Evolutionary conservation across 2,329 filamentous ascomycete species (phyloP).

Genomic region (Claviceps africana): DNA sequence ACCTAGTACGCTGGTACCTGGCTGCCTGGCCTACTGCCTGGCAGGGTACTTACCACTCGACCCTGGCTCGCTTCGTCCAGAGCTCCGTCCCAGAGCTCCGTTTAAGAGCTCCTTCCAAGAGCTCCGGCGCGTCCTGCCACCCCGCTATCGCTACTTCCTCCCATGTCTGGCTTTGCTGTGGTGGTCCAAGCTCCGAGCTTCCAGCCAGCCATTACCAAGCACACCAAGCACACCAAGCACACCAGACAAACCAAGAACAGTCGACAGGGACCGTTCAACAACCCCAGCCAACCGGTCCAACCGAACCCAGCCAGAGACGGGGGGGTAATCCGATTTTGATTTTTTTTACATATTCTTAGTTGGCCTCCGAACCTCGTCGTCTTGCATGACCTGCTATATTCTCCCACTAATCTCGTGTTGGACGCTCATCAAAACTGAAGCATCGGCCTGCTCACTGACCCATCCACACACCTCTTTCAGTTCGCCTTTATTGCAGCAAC

Average conservation of each 20-base stretch:
- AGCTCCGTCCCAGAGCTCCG: slow-evolving; percentile 2
- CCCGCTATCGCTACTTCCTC: background rate
- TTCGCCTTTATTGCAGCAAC: background rate
- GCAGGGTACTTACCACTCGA: background rate
- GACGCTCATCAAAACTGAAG: background rate
- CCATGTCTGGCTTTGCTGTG: background rate
- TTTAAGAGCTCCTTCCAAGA: background rate
- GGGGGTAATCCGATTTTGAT: background rate
- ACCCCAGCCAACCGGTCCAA: background rate
- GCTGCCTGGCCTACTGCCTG: too few species aligned
- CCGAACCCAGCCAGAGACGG: background rate
- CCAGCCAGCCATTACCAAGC: background rate
- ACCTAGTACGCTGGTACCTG: background rate
- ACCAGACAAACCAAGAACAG: background rate
- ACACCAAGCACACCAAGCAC: background rate
- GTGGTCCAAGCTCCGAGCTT: slow-evolving; percentile 2
- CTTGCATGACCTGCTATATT: background rate
- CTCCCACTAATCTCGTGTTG: background rate
- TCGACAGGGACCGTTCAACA: background rate
- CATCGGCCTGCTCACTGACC: background rate
- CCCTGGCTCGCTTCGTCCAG: background rate
- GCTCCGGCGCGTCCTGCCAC: background rate
- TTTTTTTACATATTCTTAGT: background rate
- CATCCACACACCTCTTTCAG: background rate
- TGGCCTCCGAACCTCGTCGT: background rate